Evolutionary conservation across 179 eudicot genomes (phyloP).

Genomic region (Silene vulgaris): DNA sequence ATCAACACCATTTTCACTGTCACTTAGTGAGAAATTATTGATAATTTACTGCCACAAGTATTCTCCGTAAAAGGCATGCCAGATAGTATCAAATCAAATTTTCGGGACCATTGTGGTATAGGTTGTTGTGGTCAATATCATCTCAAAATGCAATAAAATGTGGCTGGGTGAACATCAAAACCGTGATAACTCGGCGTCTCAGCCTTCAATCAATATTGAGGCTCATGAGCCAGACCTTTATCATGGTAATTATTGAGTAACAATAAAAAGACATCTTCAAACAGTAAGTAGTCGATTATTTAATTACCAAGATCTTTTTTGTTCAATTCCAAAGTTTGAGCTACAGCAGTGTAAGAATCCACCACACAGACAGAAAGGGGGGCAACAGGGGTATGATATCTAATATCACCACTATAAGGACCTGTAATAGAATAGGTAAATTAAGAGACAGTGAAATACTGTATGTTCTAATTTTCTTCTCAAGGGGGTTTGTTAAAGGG

Average conservation of each 20-base stretch:
- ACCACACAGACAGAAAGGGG: background rate
- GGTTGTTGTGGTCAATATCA: background rate
- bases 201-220: background rate
- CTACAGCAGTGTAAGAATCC: background rate
- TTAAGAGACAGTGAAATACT: background rate
- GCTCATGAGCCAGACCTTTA: background rate
- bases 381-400: background rate
- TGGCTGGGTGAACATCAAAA: background rate
- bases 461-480: background rate
- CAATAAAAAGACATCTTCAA: background rate
- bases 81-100: background rate
- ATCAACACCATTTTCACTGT: background rate
- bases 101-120: background rate
- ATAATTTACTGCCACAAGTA: background rate
- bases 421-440: conserved; percentile 6
- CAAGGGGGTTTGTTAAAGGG: background rate
- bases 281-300: background rate
- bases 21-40: background rate
- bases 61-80: background rate
- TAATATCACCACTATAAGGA: conserved; percentile 4
- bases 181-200: background rate
- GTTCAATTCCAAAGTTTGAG: conserved; percentile 9
- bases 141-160: background rate
- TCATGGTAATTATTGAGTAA: background rate
- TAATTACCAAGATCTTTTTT: conserved; percentile 2